A percentile compares a stretch with the other conserved stretches of the same genome.
These are phyloP conservation scores for Hibiscus tridactylites DNA, from an alignment of 345 rosid species.

Conservation along the genomic window DNA sequence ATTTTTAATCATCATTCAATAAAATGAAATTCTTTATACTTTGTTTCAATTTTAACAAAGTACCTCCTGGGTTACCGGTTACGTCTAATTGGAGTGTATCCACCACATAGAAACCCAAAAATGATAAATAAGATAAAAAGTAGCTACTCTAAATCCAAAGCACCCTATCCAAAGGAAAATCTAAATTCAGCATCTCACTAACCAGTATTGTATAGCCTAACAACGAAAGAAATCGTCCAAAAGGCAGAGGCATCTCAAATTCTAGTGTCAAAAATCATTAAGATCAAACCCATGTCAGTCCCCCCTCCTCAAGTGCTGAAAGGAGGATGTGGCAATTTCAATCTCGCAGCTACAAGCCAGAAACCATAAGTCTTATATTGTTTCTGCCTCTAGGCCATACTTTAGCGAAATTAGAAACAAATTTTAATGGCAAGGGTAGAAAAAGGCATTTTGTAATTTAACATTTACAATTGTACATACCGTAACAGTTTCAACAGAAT, in stretches of 20 bases:
- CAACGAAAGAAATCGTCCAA: background rate
- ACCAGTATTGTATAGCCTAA: background rate
- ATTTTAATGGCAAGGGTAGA: background rate
- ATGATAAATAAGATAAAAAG: background rate
- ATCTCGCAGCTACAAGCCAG: background rate
- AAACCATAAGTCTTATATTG: background rate
- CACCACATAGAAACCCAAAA: background rate
- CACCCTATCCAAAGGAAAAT: background rate
- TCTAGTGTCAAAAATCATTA: background rate
- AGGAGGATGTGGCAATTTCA: background rate
- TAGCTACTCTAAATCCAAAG: background rate
- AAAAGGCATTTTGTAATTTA: background rate
- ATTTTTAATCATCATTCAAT: no score
- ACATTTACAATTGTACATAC: background rate
- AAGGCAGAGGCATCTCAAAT: background rate
- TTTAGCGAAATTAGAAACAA: background rate
- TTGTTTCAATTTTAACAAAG: background rate
- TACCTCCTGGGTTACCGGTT: background rate
- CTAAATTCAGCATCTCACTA: background rate
- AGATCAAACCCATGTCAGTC: background rate
- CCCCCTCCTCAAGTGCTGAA: background rate
- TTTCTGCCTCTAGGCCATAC: background rate
- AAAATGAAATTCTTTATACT: background rate
- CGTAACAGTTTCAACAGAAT: background rate
- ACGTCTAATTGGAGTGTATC: background rate